Conservation (phyloP, 2,329 filamentous ascomycete genomes). For the Fusarium pseudograminearum region DNA sequence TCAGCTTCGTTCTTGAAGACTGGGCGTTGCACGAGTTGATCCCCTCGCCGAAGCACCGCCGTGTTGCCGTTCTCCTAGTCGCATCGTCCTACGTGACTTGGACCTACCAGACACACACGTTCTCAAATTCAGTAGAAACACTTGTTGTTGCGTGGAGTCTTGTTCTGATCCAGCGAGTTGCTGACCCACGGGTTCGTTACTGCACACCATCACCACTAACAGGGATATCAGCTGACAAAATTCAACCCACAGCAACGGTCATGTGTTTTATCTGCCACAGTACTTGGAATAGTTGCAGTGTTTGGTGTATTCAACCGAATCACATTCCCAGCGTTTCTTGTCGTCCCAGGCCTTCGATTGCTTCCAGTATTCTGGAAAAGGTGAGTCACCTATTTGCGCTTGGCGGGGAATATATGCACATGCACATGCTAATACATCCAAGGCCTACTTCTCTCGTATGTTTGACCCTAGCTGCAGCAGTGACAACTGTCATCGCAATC, state of each 20-base stretch:
- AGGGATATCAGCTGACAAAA: constrained; percentile 44
- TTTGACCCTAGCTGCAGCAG: constrained; percentile 72
- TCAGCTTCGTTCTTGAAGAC: constrained; percentile 97
- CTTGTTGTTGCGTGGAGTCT: constrained; percentile 92
- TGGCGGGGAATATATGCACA: constrained; percentile 16
- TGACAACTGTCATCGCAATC: constrained; percentile 79
- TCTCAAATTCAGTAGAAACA: constrained; percentile 97
- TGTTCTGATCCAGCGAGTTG: constrained; percentile 89
- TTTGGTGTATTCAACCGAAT: constrained; percentile 96
- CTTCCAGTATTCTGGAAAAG: constrained; percentile 87
- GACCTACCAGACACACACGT: constrained; percentile 98
- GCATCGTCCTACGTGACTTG: constrained; percentile 98
- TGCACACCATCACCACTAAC: constrained; percentile 10
- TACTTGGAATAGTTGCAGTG: constrained; percentile 84
- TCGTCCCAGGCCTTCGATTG: constrained; percentile 85
- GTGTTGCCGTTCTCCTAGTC: constrained; percentile 82
- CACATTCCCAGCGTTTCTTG: constrained; percentile 92
- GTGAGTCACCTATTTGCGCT: constrained; percentile 61
- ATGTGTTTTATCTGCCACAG: constrained; percentile 78
- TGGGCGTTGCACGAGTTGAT: constrained; percentile 97
- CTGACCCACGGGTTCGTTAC: constrained; percentile 76
- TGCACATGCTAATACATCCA: constrained; percentile 39
- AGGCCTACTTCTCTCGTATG: constrained; percentile 72
- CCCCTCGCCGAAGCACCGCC: constrained; percentile 76
- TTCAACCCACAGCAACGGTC: constrained; percentile 71